These are phyloP conservation scores for Aspergillus vadensis DNA, from an alignment of 2,329 filamentous ascomycete genomes.

Conservation along the genomic window DNA sequence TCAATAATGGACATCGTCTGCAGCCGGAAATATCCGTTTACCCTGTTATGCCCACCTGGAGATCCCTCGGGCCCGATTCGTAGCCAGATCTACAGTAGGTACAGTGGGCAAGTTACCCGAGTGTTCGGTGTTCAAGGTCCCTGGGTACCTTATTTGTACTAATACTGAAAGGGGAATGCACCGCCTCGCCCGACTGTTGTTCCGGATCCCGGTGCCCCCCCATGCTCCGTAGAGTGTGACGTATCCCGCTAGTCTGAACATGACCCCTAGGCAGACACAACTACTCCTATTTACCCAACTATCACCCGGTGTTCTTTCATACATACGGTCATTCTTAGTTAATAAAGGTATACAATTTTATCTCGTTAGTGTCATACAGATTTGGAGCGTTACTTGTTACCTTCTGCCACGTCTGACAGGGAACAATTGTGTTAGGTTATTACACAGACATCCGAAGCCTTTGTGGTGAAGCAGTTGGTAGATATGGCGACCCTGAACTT, in stretches of 20 bases:
- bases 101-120: too few relatives aligned
- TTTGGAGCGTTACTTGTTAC: too few relatives aligned
- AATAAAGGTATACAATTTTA: not conserved
- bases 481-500: constrained; percentile 78
- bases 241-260: not conserved
- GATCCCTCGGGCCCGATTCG: too few relatives aligned
- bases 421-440: too few relatives aligned
- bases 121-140: too few relatives aligned
- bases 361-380: not conserved
- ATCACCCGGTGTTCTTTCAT: not conserved
- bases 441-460: not conserved
- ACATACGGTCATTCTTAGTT: not conserved
- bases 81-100: too few relatives aligned
- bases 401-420: not conserved
- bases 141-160: not conserved
- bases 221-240: constrained; percentile 1
- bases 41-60: too few relatives aligned
- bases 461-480: not conserved
- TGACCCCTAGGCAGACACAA: not conserved
- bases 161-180: not conserved
- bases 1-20: too few relatives aligned
- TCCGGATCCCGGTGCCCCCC: constrained; percentile 1
- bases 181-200: not conserved
- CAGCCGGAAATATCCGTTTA: too few relatives aligned
- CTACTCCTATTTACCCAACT: not conserved